Base-by-base conservation (phyloP, 257 asterid genomes). In the Thymus quinquecostatus region DNA sequence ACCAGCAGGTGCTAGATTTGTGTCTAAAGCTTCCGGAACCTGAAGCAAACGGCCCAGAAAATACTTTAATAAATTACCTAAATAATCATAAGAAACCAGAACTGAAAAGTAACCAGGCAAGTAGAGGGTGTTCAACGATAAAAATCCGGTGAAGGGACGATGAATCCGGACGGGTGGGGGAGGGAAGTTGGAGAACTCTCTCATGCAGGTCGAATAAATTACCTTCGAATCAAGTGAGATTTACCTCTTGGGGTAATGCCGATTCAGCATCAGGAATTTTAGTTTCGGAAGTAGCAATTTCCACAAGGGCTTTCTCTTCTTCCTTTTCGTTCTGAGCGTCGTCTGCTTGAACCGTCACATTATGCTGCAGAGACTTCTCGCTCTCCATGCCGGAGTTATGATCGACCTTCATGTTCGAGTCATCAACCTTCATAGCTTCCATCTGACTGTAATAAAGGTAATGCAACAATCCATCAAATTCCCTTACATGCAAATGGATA, bases 221-320 rank as follows among this genome's bases (percentile, higher is more conserved):
- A 75, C 61, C 36, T 50, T 77, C 43, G 64, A 74, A 10, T 28
- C 34, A 48, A 32, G 53, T 68, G 74, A 66, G 8, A 64, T 76
- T 70, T 38, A 90, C 97, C 98, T 90, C 89, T 70, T 56, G 81
- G 66, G 83, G 55, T 44, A 69, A 38, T 14, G 85, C 79, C 60
- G 81, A 74, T 69, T 79, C 80, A 63, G 82, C 79, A 49, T 79
- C 77, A 41, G 74, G 86, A 74, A 62, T 78, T 77, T 73, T 80
- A 73, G 60, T 79, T 72, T 80, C 90, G 11, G 78, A 62, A 47
- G 82, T 80, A 79, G 89, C 78, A 70, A 63, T 82, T 78, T 82
- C 86, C 65, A 50, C 71, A 79, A 41, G 82, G 62, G 77, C 72
- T 69, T 69, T 79, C 68, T 75, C 74, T 66, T 60, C 82, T 64